phyloP scores from a whole-genome alignment of 2,329 filamentous ascomycete genomes.

The Pyrenophora tritici-repentis region DNA sequence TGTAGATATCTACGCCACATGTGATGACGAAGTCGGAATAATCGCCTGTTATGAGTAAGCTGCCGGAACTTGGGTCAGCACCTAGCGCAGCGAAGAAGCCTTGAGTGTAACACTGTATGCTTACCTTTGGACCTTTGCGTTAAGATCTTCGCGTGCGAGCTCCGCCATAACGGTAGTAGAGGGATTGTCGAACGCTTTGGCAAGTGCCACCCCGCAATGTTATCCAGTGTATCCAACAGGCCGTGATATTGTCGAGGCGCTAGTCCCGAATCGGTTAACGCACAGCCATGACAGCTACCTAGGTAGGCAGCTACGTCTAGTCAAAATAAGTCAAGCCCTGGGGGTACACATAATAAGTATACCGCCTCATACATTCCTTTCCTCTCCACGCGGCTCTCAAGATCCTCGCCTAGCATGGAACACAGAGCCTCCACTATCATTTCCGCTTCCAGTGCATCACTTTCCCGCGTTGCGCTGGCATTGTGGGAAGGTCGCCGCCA shows the following conservation, averaged over 20 bases:
- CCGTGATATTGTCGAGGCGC: no score
- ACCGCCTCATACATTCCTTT: no score
- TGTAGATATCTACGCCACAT: conserved; percentile 15
- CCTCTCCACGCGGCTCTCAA: no score
- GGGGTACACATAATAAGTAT: no score
- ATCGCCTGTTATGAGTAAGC: conserved; percentile 7
- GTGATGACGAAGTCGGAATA: conserved; percentile 26
- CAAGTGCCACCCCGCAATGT: no score
- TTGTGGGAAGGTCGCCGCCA: conserved; percentile 1
- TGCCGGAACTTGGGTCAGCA: not conserved
- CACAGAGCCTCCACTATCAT: not conserved
- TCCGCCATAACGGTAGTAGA: not conserved
- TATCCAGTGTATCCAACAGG: no score
- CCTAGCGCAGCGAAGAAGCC: no score
- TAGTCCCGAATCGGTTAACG: no score
- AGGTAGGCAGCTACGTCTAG: no score
- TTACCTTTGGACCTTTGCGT: not conserved
- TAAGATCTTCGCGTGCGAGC: not conserved
- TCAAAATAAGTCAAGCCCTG: no score
- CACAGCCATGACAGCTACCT: no score
- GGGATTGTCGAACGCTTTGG: no score
- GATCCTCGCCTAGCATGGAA: not conserved
- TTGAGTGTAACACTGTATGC: not conserved
- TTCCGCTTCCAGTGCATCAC: not conserved
- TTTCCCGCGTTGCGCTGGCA: not conserved